Percentiles rank a stretch among this genome's conserved stretches.
phyloP scores from a whole-genome alignment of 306 rosid species.

The Benincasa hispida region DNA sequence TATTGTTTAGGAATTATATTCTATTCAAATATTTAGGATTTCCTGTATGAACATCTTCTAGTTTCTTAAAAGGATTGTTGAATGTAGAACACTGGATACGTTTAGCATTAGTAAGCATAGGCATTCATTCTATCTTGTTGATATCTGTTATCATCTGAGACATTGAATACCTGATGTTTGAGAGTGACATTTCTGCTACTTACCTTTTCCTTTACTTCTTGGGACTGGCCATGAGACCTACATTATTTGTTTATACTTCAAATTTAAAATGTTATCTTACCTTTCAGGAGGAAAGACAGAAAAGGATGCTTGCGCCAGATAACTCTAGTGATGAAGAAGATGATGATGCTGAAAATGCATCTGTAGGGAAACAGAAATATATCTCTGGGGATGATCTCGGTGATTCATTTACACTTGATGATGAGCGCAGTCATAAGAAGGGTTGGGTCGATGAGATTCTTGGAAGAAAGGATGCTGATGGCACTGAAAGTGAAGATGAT shows the following conservation, averaged over 20 bases:
- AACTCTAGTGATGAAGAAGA: constrained; percentile 63
- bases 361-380: constrained; percentile 34
- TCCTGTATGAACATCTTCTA: not conserved
- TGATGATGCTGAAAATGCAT: constrained; percentile 38
- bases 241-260: too few relatives aligned
- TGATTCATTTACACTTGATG: constrained; percentile 61
- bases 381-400: constrained; percentile 93
- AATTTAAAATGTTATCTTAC: not conserved
- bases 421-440: constrained; percentile 38
- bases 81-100: not conserved
- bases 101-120: not conserved
- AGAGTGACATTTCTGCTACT: not conserved
- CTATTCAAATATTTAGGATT: not conserved
- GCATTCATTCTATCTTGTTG: not conserved
- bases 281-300: constrained; percentile 74
- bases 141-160: not conserved
- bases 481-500: constrained; percentile 44
- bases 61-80: not conserved
- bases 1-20: not conserved
- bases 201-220: too few relatives aligned
- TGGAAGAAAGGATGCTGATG: constrained; percentile 40
- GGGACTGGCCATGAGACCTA: too few relatives aligned
- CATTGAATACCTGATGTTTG: not conserved
- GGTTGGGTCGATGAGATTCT: constrained; percentile 84
- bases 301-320: constrained; percentile 66